These are phyloP conservation scores for Tricholoma flavovirens DNA, from an alignment of 768 basidiomycete genomes.

Conservation along the genomic window DNA sequence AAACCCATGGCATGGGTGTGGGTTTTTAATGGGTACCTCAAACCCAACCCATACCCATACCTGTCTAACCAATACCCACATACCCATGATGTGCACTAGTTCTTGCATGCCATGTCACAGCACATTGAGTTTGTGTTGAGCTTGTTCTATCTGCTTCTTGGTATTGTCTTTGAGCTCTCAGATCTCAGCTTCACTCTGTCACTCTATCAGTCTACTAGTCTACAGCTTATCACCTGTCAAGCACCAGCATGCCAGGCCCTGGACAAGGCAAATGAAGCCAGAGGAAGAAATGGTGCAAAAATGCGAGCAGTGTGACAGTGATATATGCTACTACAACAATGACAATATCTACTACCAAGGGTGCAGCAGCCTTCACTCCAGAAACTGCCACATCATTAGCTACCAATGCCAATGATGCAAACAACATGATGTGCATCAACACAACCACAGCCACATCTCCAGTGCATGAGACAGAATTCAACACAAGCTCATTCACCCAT, in stretches of 20 bases:
- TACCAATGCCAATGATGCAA: neutral
- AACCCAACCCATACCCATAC: too few relatives aligned
- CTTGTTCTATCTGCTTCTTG: too few relatives aligned
- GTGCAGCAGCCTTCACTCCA: neutral
- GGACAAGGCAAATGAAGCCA: neutral
- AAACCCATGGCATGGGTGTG: too few relatives aligned
- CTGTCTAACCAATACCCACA: too few relatives aligned
- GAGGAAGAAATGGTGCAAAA: neutral
- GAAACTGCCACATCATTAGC: neutral
- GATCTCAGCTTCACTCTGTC: too few relatives aligned
- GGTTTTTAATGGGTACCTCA: too few relatives aligned
- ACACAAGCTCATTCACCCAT: neutral
- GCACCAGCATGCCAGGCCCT: conserved; percentile 25
- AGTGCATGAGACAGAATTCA: neutral
- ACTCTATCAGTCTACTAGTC: too few relatives aligned
- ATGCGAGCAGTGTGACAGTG: neutral
- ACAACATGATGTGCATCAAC: neutral
- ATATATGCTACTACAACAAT: neutral
- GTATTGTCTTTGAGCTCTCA: too few relatives aligned
- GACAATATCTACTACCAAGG: neutral
- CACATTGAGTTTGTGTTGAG: too few relatives aligned
- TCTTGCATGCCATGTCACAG: too few relatives aligned
- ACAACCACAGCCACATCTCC: neutral
- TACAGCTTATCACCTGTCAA: too few relatives aligned
- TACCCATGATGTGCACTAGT: too few relatives aligned